Evolutionary conservation across 2,329 filamentous ascomycete genomes (phyloP), one percentile per base, ranked within the genome.

Genomic region (Apiospora hydei): DNA sequence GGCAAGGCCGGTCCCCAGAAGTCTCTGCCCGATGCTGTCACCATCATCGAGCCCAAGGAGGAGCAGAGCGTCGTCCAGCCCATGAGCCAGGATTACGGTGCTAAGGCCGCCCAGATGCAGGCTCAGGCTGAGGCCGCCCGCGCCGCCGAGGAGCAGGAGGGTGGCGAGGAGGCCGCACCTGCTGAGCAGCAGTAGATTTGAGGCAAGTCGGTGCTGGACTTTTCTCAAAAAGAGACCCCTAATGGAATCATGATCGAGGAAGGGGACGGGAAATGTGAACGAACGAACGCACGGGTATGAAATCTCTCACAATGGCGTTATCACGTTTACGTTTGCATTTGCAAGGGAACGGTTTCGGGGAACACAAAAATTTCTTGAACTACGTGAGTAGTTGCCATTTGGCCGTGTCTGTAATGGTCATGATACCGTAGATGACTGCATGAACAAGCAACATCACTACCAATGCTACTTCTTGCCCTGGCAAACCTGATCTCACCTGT

Each of bases 1-100:
- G 96, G 96, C 92, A 99, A 99, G 93, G 92, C 94, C 82, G 95
- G 96, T 80, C 95, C 96, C 81, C 94, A 95, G 88, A 98, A 98
- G 92, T 92, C 95, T 79, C 94, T 99, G 78, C 96, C 96, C 80
- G 96, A 99, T 86, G 94, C 95, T 85, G 96, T 99, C 86, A 98
- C 96, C 85, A 96, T 99, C 88, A 98, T 98, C 87, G 96, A 99
- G 90, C 97, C 96, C 88, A 99, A 99, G 94, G 96, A 99, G 89
- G 96, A 99, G 92, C 91, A 95, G 85, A 91, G 93, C 81, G 93
- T 98, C 78, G 91, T 98, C 81, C 95, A 98, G 87, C 96, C 96
- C 84, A 93, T 96, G 86, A 96, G 93, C 87, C 95, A 98, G 88
- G 97, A 99, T 89, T 99, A 99, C 88, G 96, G 96, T 82, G 94